phyloP scores from a whole-genome alignment of 805 yeast species.

The Candida parachauliodes region DNA sequence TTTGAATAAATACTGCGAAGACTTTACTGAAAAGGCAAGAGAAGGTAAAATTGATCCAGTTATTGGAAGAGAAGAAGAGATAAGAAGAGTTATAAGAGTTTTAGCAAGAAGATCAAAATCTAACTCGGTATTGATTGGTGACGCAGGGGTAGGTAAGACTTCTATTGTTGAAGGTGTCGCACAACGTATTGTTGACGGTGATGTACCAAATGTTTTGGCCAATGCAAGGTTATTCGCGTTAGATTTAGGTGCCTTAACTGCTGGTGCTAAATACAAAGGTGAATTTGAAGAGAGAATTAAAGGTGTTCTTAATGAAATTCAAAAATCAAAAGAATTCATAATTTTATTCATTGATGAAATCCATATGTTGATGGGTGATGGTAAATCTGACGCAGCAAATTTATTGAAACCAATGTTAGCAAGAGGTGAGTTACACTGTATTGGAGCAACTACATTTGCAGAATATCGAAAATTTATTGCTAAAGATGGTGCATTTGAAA shows the following conservation, averaged over 20 bases:
- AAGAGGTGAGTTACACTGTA: constrained; percentile 92
- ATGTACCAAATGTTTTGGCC: constrained; percentile 85
- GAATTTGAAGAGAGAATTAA: constrained; percentile 97
- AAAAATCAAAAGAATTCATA: constrained; percentile 79
- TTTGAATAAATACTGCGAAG: constrained; percentile 84
- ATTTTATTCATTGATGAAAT: constrained; percentile 94
- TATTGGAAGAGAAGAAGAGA: constrained; percentile 98
- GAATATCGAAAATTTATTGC: constrained; percentile 92
- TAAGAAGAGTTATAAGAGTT: constrained; percentile 90
- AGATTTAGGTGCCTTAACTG: constrained; percentile 94
- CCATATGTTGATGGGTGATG: constrained; percentile 99
- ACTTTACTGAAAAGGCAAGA: constrained; percentile 89
- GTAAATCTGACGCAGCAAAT: constrained; percentile 96
- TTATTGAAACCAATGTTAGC: constrained; percentile 96
- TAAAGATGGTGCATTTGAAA: constrained; percentile 97
- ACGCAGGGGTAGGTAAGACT: constrained; percentile 99
- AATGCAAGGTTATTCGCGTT: constrained; percentile 79
- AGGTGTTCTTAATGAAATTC: constrained; percentile 93
- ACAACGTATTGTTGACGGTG: constrained; percentile 92
- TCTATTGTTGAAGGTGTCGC: constrained; percentile 98
- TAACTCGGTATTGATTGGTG: constrained; percentile 95
- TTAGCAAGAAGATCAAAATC: constrained; percentile 97
- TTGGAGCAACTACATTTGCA: constrained; percentile 95
- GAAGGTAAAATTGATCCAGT: constrained; percentile 97
- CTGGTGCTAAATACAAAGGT: constrained; percentile 98